Evolutionary conservation across 805 yeast species (phyloP).

Genomic region (Ogataea henricii): DNA sequence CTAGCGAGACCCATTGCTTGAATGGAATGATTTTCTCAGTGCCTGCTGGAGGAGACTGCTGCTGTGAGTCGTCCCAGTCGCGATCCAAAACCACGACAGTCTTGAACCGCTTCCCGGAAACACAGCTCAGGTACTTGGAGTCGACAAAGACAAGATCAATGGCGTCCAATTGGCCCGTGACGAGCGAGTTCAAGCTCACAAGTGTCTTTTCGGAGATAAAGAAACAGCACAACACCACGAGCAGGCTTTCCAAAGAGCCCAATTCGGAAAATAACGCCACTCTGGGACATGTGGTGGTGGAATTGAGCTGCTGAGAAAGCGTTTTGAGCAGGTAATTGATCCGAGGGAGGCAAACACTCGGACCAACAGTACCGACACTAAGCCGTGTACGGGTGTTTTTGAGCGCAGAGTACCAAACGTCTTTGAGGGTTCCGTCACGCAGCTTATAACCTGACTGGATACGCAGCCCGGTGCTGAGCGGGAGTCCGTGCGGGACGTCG

Average conservation of each 20-base stretch:
- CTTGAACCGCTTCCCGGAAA: constrained; percentile 20
- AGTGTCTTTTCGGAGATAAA: constrained; percentile 40
- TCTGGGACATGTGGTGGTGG: constrained; percentile 26
- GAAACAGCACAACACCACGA: constrained; percentile 30
- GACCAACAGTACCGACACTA: not conserved
- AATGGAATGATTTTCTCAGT: constrained; percentile 36
- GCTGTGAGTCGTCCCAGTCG: constrained; percentile 13
- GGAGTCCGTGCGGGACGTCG: constrained; percentile 70
- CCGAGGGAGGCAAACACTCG: not conserved
- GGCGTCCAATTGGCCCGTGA: constrained; percentile 34
- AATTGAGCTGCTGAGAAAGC: constrained; percentile 26
- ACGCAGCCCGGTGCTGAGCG: constrained; percentile 67
- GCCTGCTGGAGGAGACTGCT: constrained; percentile 18
- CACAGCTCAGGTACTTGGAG: constrained; percentile 8
- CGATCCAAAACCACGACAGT: constrained; percentile 35
- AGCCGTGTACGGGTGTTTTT: constrained; percentile 13
- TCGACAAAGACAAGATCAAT: constrained; percentile 38
- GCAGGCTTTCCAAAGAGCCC: constrained; percentile 20
- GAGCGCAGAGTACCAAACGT: constrained; percentile 63
- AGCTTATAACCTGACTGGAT: constrained; percentile 64
- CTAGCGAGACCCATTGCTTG: constrained; percentile 15
- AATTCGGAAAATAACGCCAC: constrained; percentile 29
- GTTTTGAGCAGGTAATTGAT: constrained; percentile 27
- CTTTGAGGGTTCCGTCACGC: constrained; percentile 75
- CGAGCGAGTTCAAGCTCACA: constrained; percentile 48